Conservation (phyloP, 768 basidiomycete genomes). For the Psilocybe subaeruginosa region DNA sequence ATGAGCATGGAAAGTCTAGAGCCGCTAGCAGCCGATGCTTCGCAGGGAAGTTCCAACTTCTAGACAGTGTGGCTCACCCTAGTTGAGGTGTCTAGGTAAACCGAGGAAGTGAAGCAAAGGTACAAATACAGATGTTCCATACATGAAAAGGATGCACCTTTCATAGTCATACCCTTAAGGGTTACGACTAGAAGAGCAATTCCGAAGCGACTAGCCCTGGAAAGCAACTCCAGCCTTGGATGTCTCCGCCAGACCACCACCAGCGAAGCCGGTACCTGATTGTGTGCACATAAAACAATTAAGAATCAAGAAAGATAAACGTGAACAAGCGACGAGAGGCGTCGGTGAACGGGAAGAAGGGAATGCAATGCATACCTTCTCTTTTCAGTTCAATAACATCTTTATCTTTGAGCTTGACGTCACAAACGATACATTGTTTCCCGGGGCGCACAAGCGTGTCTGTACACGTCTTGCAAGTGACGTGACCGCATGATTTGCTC, state of each 20-base stretch:
- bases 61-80: too few species aligned
- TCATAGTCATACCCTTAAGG: too few species aligned
- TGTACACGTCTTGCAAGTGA: conserved; percentile 88
- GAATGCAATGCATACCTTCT: conserved; percentile 63
- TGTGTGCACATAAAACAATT: neutral
- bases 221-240: conserved; percentile 81
- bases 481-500: conserved; percentile 88
- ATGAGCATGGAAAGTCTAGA: too few species aligned
- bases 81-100: too few species aligned
- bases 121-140: too few species aligned
- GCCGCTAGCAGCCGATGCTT: too few species aligned
- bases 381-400: conserved; percentile 85
- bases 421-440: conserved; percentile 89
- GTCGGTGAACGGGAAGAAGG: neutral
- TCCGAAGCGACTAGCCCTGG: conserved; percentile 60
- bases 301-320: neutral
- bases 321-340: neutral
- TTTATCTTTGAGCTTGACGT: conserved; percentile 60
- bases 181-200: neutral
- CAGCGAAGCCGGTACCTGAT: conserved; percentile 89
- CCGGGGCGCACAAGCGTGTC: conserved; percentile 82
- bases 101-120: too few species aligned
- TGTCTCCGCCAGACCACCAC: conserved; percentile 93
- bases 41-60: too few species aligned
- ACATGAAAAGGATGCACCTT: too few species aligned